Percentiles rank a stretch among this genome's conserved stretches.
These are phyloP conservation scores for Anethum foeniculum DNA, from an alignment of 140 eudicot genomes.

Conservation along the genomic window DNA sequence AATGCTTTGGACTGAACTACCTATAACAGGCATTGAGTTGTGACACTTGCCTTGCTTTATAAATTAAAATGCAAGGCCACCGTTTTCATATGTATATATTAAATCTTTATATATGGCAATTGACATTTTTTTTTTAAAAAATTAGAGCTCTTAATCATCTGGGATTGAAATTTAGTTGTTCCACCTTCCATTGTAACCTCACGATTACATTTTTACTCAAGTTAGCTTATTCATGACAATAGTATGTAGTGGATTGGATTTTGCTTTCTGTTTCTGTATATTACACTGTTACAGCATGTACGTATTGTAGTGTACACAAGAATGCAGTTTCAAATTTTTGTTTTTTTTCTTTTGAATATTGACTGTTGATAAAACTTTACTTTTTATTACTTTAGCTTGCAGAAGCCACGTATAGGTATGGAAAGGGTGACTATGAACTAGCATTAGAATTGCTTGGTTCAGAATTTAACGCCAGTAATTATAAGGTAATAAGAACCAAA, in stretches of 20 bases:
- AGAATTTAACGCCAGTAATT: constrained; percentile 58
- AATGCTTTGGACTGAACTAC: background rate
- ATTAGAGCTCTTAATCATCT: background rate
- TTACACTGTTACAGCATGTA: background rate
- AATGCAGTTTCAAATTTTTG: background rate
- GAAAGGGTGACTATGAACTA: constrained; percentile 54
- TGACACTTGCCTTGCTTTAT: background rate
- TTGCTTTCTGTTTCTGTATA: background rate
- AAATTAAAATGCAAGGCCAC: background rate
- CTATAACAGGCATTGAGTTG: background rate
- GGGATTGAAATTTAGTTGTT: background rate
- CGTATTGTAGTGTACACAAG: background rate
- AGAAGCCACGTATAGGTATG: constrained; percentile 62
- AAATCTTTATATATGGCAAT: background rate
- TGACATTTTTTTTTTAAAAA: background rate
- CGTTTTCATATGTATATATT: background rate
- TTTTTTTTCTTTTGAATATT: background rate
- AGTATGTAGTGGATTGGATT: background rate
- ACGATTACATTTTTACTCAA: background rate
- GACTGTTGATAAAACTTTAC: background rate
- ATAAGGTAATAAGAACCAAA: constrained; percentile 43
- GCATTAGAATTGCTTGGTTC: constrained; percentile 68
- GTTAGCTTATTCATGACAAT: background rate
- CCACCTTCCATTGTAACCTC: background rate
- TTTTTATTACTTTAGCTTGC: constrained; percentile 54